Evolutionary conservation across 1,139 yeast genomes (phyloP).

Genomic region (Zhuliangozyma parablackwelliae): DNA sequence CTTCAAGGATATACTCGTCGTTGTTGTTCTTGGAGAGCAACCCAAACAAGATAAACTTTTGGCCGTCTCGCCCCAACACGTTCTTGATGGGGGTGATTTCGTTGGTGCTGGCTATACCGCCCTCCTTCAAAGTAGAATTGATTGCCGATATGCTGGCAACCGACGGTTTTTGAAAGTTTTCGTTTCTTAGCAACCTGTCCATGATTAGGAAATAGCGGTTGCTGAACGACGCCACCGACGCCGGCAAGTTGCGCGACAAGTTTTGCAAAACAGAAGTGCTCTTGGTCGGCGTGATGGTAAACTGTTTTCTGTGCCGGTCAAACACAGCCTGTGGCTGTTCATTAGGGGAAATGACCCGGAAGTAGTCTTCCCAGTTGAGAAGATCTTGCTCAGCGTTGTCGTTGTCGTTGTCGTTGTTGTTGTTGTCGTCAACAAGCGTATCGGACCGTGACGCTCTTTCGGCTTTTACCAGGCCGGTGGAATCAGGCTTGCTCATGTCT

Average conservation of each 20-base stretch:
- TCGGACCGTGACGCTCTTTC: slow-evolving; percentile 25
- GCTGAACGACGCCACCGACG: slow-evolving; percentile 25
- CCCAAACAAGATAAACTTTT: slow-evolving; percentile 75
- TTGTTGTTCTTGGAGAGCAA: slow-evolving; percentile 57
- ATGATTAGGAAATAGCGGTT: slow-evolving; percentile 54
- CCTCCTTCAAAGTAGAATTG: slow-evolving; percentile 19
- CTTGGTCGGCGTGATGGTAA: slow-evolving; percentile 30
- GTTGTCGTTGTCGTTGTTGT: slow-evolving; percentile 3
- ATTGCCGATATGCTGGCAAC: slow-evolving; percentile 36
- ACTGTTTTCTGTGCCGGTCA: slow-evolving; percentile 64
- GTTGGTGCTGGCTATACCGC: slow-evolving; percentile 22
- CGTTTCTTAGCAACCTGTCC: slow-evolving; percentile 75
- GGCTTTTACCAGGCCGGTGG: slow-evolving; percentile 3
- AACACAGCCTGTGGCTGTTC: slow-evolving; percentile 65
- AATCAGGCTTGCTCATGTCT: slow-evolving; percentile 23
- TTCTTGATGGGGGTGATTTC: slow-evolving; percentile 77
- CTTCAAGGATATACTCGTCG: slow-evolving; percentile 77
- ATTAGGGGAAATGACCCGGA: slow-evolving; percentile 59
- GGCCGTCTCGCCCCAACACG: slow-evolving; percentile 78
- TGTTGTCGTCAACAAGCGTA: slow-evolving; percentile 24
- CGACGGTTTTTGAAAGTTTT: slow-evolving; percentile 56
- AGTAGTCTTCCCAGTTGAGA: slow-evolving; percentile 70
- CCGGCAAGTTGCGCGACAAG: slow-evolving; percentile 17
- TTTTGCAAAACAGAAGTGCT: slow-evolving; percentile 9
- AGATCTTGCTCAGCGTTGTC: slow-evolving; percentile 12